phyloP scores from a whole-genome alignment of 139 green algal genomes.

The Chlamydomonas sphaeroides region DNA sequence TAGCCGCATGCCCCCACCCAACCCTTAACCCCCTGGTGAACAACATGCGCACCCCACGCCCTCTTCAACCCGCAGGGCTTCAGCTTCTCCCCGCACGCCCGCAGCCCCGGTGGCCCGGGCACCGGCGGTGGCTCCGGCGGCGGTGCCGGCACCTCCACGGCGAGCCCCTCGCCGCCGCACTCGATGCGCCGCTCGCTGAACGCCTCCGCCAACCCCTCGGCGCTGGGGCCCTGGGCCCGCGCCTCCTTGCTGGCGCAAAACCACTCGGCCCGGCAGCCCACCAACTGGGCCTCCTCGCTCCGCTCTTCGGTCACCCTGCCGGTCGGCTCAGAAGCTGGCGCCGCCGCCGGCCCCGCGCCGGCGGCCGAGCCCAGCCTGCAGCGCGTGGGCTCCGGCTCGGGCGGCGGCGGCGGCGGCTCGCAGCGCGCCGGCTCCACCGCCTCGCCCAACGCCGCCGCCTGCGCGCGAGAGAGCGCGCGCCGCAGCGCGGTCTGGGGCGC shows the following conservation, averaged over 20 bases:
- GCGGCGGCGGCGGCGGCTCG: not conserved
- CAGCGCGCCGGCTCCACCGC: not conserved
- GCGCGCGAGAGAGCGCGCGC: not conserved
- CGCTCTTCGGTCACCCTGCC: not conserved
- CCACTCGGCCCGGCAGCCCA: not conserved
- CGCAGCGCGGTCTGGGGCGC: not conserved
- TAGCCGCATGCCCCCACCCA: too few species aligned
- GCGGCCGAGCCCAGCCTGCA: too few species aligned
- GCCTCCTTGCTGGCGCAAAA: not conserved
- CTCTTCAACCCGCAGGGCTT: constrained; percentile 1
- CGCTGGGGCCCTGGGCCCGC: constrained; percentile 14
- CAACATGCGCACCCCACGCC: too few species aligned
- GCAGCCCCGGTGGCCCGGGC: not conserved
- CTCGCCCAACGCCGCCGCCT: not conserved
- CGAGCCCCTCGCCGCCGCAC: not conserved
- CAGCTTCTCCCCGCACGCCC: constrained; percentile 24
- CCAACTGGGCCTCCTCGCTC: constrained; percentile 16
- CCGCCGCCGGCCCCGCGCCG: not conserved
- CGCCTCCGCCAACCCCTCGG: too few species aligned
- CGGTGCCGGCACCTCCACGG: too few species aligned
- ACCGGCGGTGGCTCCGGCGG: not conserved
- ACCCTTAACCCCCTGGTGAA: too few species aligned
- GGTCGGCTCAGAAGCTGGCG: not conserved
- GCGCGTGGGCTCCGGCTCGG: not conserved
- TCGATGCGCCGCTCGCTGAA: not conserved